These are phyloP conservation scores for Petunia axillaris DNA, from an alignment of 257 asterid species.

Conservation along the genomic window DNA sequence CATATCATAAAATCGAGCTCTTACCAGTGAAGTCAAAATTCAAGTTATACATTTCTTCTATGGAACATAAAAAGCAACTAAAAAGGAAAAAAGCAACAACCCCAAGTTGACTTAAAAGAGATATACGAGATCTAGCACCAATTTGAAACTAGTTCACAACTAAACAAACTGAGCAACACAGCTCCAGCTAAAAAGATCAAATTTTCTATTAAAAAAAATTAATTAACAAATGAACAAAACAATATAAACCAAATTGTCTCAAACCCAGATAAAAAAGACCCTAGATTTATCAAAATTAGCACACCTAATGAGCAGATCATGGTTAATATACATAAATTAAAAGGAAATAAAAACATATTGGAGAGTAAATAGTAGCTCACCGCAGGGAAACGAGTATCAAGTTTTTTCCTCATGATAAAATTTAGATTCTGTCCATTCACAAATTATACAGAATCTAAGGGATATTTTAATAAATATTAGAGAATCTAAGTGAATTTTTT, in stretches of 20 bases:
- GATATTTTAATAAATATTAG: background rate
- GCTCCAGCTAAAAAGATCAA: background rate
- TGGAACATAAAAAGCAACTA: background rate
- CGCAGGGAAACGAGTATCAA: slow-evolving; percentile 79
- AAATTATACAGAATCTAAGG: slow-evolving; percentile 6
- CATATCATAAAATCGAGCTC: background rate
- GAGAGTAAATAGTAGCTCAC: slow-evolving; percentile 38
- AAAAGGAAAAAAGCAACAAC: background rate
- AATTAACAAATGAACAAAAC: background rate
- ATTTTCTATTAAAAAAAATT: background rate
- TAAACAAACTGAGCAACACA: background rate
- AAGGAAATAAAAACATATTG: background rate
- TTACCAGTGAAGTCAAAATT: slow-evolving; percentile 16
- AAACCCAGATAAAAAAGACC: slow-evolving; percentile 1
- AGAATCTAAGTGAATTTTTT: background rate
- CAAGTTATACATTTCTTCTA: background rate
- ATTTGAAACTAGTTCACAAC: too few species aligned
- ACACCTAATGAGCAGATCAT: background rate
- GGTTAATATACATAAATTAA: background rate
- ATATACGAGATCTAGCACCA: too few species aligned
- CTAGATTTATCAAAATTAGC: background rate
- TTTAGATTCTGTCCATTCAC: slow-evolving; percentile 22
- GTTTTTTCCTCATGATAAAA: slow-evolving; percentile 70
- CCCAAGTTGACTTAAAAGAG: background rate
- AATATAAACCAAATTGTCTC: background rate